A percentile compares a stretch with the other conserved stretches of the same genome.
Evolutionary conservation across 768 basidiomycete genomes (phyloP).

Genomic region (Collybia sordida): DNA sequence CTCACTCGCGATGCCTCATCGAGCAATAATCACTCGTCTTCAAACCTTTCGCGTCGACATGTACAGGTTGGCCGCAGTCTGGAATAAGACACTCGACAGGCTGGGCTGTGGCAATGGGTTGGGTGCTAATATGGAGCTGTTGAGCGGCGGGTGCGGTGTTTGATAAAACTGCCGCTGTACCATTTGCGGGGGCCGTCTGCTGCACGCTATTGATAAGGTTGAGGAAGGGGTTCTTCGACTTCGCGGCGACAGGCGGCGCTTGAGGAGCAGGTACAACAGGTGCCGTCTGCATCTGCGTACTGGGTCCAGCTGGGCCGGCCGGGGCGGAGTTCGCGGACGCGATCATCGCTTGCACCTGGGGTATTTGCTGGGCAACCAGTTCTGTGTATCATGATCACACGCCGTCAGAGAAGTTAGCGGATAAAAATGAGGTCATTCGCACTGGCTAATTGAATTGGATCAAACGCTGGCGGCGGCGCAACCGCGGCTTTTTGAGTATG

Average conservation of each 20-base stretch:
- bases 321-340: constrained; percentile 9
- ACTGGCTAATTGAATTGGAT: constrained; percentile 42
- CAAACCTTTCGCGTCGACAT: constrained; percentile 51
- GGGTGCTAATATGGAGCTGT: constrained; percentile 29
- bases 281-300: constrained; percentile 15
- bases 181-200: constrained; percentile 19
- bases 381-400: constrained; percentile 24
- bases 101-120: constrained; percentile 33
- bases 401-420: neutral
- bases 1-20: constrained; percentile 61
- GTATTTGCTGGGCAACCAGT: constrained; percentile 46
- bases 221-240: constrained; percentile 5
- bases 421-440: constrained; percentile 13
- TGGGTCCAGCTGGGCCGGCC: constrained; percentile 8
- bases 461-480: constrained; percentile 23
- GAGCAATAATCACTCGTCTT: constrained; percentile 60
- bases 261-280: constrained; percentile 13
- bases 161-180: constrained; percentile 25
- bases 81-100: constrained; percentile 50
- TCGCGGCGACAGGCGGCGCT: constrained; percentile 6
- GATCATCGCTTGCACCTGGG: constrained; percentile 42
- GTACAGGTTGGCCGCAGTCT: constrained; percentile 55
- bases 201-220: constrained; percentile 6
- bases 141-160: constrained; percentile 28
- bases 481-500: constrained; percentile 14